These are phyloP conservation scores for Sutorius australiensis DNA, from an alignment of 768 basidiomycete genomes.

Conservation along the genomic window DNA sequence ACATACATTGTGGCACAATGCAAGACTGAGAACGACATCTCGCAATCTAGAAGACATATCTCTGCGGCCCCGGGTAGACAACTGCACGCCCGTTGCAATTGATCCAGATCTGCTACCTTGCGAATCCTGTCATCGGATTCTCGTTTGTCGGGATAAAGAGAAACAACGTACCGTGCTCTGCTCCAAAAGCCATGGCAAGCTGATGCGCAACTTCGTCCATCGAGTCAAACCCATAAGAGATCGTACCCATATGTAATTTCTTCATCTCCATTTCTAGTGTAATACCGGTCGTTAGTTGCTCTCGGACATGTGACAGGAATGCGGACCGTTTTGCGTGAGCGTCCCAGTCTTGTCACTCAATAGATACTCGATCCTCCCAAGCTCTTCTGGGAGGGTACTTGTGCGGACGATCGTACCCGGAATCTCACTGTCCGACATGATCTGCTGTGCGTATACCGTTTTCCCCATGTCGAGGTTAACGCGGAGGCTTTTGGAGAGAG, in stretches of 20 bases:
- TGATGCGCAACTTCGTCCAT: slow-evolving; percentile 99
- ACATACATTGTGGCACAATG: slow-evolving; percentile 91
- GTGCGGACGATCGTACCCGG: slow-evolving; percentile 95
- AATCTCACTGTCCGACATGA: slow-evolving; percentile 91
- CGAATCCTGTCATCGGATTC: slow-evolving; percentile 14
- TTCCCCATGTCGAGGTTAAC: slow-evolving; percentile 99
- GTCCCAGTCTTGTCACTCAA: slow-evolving; percentile 98
- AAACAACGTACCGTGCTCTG: slow-evolving; percentile 46
- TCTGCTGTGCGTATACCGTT: slow-evolving; percentile 94
- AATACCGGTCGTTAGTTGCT: not conserved
- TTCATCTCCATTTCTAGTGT: slow-evolving; percentile 96
- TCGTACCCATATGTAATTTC: slow-evolving; percentile 97
- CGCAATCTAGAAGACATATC: slow-evolving; percentile 94
- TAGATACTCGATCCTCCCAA: slow-evolving; percentile 92
- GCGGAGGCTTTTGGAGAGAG: slow-evolving; percentile 60
- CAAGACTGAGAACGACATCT: slow-evolving; percentile 90
- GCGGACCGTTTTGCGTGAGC: slow-evolving; percentile 89
- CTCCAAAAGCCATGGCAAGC: slow-evolving; percentile 79
- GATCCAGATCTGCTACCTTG: slow-evolving; percentile 51
- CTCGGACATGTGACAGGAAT: not conserved
- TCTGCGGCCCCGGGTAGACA: slow-evolving; percentile 82
- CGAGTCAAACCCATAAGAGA: slow-evolving; percentile 95
- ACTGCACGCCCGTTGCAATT: slow-evolving; percentile 68
- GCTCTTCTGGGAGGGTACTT: slow-evolving; percentile 95
- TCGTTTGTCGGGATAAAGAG: not conserved